These are phyloP conservation scores for Cystoderma amianthinum DNA, from an alignment of 768 basidiomycete genomes.

Conservation along the genomic window DNA sequence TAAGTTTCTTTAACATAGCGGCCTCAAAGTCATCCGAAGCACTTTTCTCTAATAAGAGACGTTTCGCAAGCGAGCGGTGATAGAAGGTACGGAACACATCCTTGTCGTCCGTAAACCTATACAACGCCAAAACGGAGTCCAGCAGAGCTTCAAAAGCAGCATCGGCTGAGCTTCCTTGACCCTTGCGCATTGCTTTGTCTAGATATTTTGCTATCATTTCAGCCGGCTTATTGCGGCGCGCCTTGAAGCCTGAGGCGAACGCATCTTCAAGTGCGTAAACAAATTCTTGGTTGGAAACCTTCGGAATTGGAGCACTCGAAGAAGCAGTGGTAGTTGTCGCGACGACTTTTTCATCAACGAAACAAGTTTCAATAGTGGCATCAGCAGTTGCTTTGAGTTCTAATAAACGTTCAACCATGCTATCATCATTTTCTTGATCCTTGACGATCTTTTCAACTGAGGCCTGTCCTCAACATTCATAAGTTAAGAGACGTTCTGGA, in stretches of 20 bases:
- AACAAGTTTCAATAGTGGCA: conserved; percentile 39
- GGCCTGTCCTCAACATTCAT: conserved; percentile 24
- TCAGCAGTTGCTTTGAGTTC: conserved; percentile 59
- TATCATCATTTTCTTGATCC: conserved; percentile 55
- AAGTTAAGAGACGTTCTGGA: conserved; percentile 1
- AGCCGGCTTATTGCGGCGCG: conserved; percentile 75
- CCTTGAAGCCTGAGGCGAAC: conserved; percentile 69
- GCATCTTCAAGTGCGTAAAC: conserved; percentile 64
- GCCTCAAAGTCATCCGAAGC: conserved; percentile 87
- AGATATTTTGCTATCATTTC: conserved; percentile 92
- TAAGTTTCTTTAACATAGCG: conserved; percentile 77
- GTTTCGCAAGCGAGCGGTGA: conserved; percentile 81
- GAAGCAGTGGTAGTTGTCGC: conserved; percentile 11
- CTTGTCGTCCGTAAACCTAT: conserved; percentile 86
- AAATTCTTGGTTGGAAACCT: conserved; percentile 47
- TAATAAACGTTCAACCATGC: conserved; percentile 72
- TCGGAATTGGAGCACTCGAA: conserved; percentile 22
- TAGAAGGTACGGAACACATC: conserved; percentile 95
- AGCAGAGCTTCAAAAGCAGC: conserved; percentile 55
- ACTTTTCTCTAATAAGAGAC: conserved; percentile 75
- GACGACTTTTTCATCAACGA: conserved; percentile 33
- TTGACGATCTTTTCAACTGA: conserved; percentile 61
- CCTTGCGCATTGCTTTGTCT: conserved; percentile 81
- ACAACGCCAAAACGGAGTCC: conserved; percentile 64
- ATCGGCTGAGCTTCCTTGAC: conserved; percentile 67